Evolutionary conservation across 352 stramenopile species (phyloP), one percentile per base, ranked within the genome.

Genomic region (Globisporangium cystogenes): DNA sequence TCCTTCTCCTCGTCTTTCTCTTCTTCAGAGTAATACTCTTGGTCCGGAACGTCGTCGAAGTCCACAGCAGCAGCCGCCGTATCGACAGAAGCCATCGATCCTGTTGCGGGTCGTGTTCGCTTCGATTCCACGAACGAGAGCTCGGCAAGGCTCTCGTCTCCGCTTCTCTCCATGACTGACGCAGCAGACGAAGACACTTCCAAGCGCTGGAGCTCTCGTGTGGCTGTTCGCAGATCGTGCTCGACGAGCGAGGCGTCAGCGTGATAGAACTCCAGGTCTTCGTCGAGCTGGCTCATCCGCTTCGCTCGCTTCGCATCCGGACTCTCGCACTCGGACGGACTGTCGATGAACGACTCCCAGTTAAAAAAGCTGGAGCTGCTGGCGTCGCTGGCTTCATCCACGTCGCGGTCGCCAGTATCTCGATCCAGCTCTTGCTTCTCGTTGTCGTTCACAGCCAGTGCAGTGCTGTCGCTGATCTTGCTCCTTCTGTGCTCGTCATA

Each of bases 341-440:
- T 85, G 35, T 77, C 67, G n/a, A 86, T 72, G 64, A 86, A 86
- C 18, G 68, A 72, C 37, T 86, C 72, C 75, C 75, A 86, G 59
- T 86, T 74, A 23, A 86, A 80, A 26, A 60, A 41, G 20, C 59
- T 58, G 47, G 54, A 29, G 46, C 33, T 61, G 35, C 48, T 62
- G 15, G 46, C 23, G 27, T 37, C 43, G 44, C 33, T 62, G 54
- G 51, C 53, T 39, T 65, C 49, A 16, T 58, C 50, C 15, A 21
- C 33, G 37, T 35, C 11, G n/a, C 48, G 27, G 42, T 61, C 31
- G 12, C 50, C 45, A 18, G 37, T 27, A 10, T 26, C 21, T 31
- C 14, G 16, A 42, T 53, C 20, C 0, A 7, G 18, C 5, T 48
- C 43, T 18, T 48, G 43, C 1, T 18, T 23, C 20, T 35, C 20